Base-by-base conservation (phyloP, 2,329 filamentous ascomycete species). In the Didymella arachidicola region DNA sequence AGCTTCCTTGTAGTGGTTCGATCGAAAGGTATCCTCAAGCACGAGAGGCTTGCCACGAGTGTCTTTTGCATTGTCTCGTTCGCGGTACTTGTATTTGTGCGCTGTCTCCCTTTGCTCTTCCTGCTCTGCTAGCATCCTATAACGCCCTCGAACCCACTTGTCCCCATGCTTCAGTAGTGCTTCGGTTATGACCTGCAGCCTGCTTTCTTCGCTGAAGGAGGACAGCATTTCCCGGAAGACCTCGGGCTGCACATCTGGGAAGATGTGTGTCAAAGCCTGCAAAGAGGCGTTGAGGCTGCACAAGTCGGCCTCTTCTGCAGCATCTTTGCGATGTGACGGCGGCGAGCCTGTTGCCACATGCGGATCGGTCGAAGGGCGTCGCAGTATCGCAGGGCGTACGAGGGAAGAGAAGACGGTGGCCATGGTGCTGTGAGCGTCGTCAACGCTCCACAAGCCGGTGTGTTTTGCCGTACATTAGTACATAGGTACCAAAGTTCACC, bases 201-300 rank as follows among this genome's bases (percentile, higher is more conserved):
- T 82, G 61, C 90, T 94, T 75, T 93, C 89, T 67, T 88, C 87
- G 68, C 89, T 89, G 72, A 93, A 89, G 69, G 82, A 89, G 38
- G 83, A 79, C 47, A 95, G 85, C 85, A 95, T 90, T 79, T 94
- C 91, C 43, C 91, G 86, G 72, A 95, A 92, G 18, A 93, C 91
- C 66, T 93, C 90, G 59, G 91, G 82, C 75, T 92, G 89, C n/a
- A 93, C 82, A 75, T 93, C 87, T 27, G 91, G 91, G 65, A 95
- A 95, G 8, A 93, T 83, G 46, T 86, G 86, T 22, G 87, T 86
- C 42, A 95, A 84, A 12, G 84, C 86, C 60, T 86, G 84, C 62
- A 95, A 85, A 66, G 87, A 84, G 49, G 81, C 81, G 78, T 94
- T 94, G 47, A 94, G 82, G 58, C 89, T 86, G 64, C 85, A 82